Percentiles rank a stretch among this genome's conserved stretches.
phyloP scores from a whole-genome alignment of 768 basidiomycete genomes.

The Hypsizygus marmoreus region DNA sequence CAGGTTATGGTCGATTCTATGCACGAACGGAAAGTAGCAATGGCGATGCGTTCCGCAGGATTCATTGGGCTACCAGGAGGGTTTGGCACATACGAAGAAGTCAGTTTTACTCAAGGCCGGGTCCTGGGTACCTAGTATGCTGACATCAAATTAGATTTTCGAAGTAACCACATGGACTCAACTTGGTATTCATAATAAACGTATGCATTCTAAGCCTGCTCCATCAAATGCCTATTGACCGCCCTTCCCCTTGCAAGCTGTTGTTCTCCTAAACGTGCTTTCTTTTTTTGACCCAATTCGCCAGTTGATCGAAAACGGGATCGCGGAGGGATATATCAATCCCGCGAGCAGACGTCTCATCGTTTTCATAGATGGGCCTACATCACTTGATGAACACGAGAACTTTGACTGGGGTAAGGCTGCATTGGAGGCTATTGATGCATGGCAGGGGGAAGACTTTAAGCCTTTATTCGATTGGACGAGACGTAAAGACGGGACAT shows the following conservation, averaged over 20 bases:
- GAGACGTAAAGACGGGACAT: conserved; percentile 33
- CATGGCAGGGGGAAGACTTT: conserved; percentile 47
- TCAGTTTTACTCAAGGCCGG: conserved; percentile 25
- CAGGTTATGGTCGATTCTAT: conserved; percentile 78
- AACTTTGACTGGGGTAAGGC: conserved; percentile 80
- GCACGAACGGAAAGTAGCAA: conserved; percentile 89
- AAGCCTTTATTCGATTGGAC: conserved; percentile 53
- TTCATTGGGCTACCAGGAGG: conserved; percentile 94
- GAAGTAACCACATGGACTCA: conserved; percentile 97
- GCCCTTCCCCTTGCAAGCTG: conserved; percentile 46
- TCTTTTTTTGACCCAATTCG: conserved; percentile 85
- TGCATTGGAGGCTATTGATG: conserved; percentile 60
- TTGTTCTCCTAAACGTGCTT: conserved; percentile 84
- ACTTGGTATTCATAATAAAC: conserved; percentile 82
- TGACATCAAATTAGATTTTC: conserved; percentile 51
- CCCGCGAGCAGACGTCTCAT: conserved; percentile 62
- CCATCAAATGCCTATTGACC: background rate
- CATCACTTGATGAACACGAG: conserved; percentile 50
- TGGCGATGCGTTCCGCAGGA: conserved; percentile 79
- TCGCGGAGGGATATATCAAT: conserved; percentile 75
- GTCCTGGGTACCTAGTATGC: background rate
- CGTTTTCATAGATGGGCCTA: conserved; percentile 75
- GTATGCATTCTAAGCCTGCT: conserved; percentile 34
- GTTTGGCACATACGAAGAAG: conserved; percentile 95
- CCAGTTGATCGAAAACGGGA: conserved; percentile 64